Base-by-base conservation (phyloP, 164 flowering plant species). In the Vitis rotundifolia region DNA sequence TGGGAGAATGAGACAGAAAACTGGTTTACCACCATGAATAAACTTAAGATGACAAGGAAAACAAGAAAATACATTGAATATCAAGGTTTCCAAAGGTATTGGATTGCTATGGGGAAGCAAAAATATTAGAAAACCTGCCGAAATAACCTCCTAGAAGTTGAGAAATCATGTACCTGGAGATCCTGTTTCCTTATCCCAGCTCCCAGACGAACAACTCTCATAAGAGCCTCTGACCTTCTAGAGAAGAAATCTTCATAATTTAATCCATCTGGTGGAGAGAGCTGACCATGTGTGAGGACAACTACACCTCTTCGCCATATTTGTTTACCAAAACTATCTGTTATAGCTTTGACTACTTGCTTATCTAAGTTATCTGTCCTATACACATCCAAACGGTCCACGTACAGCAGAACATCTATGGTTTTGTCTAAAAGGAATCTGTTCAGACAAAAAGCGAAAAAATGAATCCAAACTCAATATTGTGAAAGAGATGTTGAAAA, bases 391-490 rank as follows among this genome's bases (percentile, higher is more conserved):
- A 96, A 69, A 5, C 99, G 98, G 68, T 96, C 99, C 75, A 96
- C 97, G 74, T 89, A 96, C 56, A 96, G 91, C 70, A 96, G 79
- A 71, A 93, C 89, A 83, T 96, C 98, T 48, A 96, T 91, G 19
- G 97, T 96, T 84, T 88, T 96, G 81, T 91, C 84, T 82, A 96
- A 69, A 67, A 96, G 97, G 71, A 90, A 93, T 70, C 99, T 96
- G 88, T 61, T n/a, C 70, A 47, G 61, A 22, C 26, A 68, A 62
- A 49, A 59, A 61, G 49, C 67, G 66, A 13, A 57, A 68, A 16
- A 48, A 11, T 49, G 11, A 68, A 22, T 22, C 26, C 26, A 3
- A 59, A 49, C 2, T 29, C n/a, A 22, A 68, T 3, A 16, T 1
- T 31, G 12, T 3, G 26, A 67, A 28, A 28, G 47, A 55, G 51